Conservation (phyloP, 164 flowering plant species). For the Chloranthus sessilifolius region DNA sequence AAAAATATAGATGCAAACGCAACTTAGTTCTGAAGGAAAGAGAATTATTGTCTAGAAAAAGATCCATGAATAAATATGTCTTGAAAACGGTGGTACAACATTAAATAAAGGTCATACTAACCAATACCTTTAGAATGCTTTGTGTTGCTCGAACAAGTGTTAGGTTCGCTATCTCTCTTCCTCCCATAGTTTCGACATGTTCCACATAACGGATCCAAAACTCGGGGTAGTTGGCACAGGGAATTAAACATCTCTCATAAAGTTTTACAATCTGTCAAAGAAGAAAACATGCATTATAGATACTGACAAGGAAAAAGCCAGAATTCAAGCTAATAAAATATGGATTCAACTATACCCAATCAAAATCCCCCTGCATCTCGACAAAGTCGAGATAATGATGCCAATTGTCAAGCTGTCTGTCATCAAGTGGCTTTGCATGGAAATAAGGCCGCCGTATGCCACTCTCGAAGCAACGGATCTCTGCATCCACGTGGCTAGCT, state of each 20-base stretch:
- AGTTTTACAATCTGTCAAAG: slow-evolving; percentile 67
- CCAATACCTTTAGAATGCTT: slow-evolving; percentile 61
- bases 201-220: slow-evolving; percentile 97
- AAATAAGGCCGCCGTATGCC: slow-evolving; percentile 66
- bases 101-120: no score
- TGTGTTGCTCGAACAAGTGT: slow-evolving; percentile 70
- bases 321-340: slow-evolving; percentile 8
- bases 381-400: slow-evolving; percentile 78
- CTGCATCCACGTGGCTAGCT: slow-evolving; percentile 44
- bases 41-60: no score
- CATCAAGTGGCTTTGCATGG: slow-evolving; percentile 70
- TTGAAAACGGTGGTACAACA: no score
- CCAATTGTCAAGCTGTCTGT: slow-evolving; percentile 72
- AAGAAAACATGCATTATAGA: slow-evolving; percentile 15
- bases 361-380: slow-evolving; percentile 79
- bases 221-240: slow-evolving; percentile 88
- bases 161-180: slow-evolving; percentile 75
- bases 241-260: slow-evolving; percentile 88
- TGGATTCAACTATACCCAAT: slow-evolving; percentile 51
- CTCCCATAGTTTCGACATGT: slow-evolving; percentile 70
- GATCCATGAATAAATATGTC: no score
- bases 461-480: slow-evolving; percentile 55
- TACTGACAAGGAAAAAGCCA: slow-evolving; percentile 3
- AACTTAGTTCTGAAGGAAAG: no score
- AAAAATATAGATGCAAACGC: no score